Conservation (phyloP, 257 asterid genomes). For the Fraxinus excelsior region DNA sequence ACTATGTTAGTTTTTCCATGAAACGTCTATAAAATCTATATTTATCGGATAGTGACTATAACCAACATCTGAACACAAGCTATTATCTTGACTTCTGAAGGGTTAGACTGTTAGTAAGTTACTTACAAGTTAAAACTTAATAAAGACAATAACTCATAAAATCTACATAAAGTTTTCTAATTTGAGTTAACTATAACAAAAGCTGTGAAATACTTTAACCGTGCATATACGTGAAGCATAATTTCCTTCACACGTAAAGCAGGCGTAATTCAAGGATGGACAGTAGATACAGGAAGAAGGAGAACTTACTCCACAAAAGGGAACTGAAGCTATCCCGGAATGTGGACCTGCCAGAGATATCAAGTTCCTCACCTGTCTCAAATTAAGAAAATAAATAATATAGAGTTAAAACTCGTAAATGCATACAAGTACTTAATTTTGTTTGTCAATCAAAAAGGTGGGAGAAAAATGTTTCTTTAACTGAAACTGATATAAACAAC, state of each 20-base stretch:
- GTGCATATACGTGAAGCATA: neutral
- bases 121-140: neutral
- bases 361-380: constrained; percentile 74
- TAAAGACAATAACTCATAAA: neutral
- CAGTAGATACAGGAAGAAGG: neutral
- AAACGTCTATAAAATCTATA: no score
- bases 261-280: neutral
- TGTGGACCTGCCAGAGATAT: constrained; percentile 96
- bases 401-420: neutral
- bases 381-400: neutral
- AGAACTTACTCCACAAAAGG: constrained; percentile 77
- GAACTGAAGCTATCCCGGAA: constrained; percentile 89
- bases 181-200: neutral
- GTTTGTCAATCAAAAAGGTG: neutral
- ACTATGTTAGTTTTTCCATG: neutral
- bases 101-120: neutral
- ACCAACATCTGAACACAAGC: no score
- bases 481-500: neutral
- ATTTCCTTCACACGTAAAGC: neutral
- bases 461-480: neutral
- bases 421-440: neutral
- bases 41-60: no score
- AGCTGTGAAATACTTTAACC: neutral
- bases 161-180: neutral
- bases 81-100: neutral